phyloP scores from a whole-genome alignment of 768 basidiomycete species.

The Calvatia gigantea region DNA sequence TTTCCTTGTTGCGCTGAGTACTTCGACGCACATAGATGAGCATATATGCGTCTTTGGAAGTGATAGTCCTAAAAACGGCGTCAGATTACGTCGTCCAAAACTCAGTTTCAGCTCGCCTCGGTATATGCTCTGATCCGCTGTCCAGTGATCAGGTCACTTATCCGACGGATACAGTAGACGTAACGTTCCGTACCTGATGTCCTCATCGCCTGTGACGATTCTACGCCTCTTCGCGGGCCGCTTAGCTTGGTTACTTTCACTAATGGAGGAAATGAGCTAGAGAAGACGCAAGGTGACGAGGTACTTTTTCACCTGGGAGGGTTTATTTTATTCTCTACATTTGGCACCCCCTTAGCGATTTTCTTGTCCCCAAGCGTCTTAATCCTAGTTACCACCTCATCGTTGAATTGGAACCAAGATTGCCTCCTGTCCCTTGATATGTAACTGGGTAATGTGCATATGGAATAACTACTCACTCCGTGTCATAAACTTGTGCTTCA shows the following conservation, averaged over 20 bases:
- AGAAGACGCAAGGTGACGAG: background rate
- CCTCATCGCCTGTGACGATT: constrained; percentile 57
- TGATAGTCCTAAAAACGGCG: constrained; percentile 38
- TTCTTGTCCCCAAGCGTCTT: constrained; percentile 47
- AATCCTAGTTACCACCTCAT: constrained; percentile 75
- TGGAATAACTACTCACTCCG: constrained; percentile 41
- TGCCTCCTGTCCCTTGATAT: constrained; percentile 40
- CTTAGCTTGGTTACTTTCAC: constrained; percentile 35
- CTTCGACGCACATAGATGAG: constrained; percentile 74
- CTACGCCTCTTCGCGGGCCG: constrained; percentile 42
- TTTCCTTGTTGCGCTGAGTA: constrained; percentile 2
- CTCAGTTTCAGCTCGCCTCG: constrained; percentile 1
- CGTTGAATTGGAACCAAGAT: constrained; percentile 92
- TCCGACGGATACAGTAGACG: too few relatives aligned
- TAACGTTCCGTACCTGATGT: background rate
- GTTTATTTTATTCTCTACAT: constrained; percentile 19
- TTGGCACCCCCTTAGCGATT: constrained; percentile 21
- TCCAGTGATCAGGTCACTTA: too few relatives aligned
- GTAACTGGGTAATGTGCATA: background rate
- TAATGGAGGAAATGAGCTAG: background rate
- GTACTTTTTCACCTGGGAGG: constrained; percentile 15
- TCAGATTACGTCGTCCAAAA: constrained; percentile 2
- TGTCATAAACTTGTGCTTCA: constrained; percentile 80
- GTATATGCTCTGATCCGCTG: too few relatives aligned
- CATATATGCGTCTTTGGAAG: constrained; percentile 93